Conservation (phyloP, 306 rosid genomes). For the Erythrophleum fordii region DNA sequence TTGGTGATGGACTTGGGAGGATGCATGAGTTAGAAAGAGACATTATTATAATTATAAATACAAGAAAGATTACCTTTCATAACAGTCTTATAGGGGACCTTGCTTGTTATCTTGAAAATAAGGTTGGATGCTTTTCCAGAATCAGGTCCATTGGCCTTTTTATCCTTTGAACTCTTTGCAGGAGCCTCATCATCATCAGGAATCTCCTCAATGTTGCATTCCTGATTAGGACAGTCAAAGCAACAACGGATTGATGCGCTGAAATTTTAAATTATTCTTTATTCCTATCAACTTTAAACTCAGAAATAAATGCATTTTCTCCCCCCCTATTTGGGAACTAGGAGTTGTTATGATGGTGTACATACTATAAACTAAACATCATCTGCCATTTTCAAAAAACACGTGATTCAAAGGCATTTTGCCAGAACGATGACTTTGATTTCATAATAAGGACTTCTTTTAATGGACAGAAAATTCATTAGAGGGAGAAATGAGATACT, state of each 20-base stretch:
- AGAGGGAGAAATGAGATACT: background rate
- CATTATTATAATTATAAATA: background rate
- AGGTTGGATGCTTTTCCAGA: constrained; percentile 56
- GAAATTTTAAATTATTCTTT: constrained; percentile 12
- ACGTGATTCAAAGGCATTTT: background rate
- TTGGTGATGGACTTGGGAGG: constrained; percentile 20
- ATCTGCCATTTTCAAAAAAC: background rate
- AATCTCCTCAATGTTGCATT: constrained; percentile 61
- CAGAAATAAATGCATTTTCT: background rate
- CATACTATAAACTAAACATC: background rate
- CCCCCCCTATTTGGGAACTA: background rate
- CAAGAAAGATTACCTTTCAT: constrained; percentile 49
- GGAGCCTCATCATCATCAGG: constrained; percentile 59
- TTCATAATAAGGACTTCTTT: background rate
- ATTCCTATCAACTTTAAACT: constrained; percentile 34
- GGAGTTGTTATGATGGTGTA: background rate
- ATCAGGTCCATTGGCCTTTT: constrained; percentile 62
- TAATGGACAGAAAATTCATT: background rate
- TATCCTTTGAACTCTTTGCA: constrained; percentile 61
- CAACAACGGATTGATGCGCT: constrained; percentile 27
- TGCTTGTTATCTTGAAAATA: constrained; percentile 58
- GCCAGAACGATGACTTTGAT: background rate
- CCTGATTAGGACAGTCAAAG: constrained; percentile 47
- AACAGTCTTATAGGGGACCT: constrained; percentile 62
- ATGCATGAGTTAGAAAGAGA: background rate